These are phyloP conservation scores for Prillingera fragicola DNA, from an alignment of 1,284 basidiomycete genomes.

Conservation along the genomic window DNA sequence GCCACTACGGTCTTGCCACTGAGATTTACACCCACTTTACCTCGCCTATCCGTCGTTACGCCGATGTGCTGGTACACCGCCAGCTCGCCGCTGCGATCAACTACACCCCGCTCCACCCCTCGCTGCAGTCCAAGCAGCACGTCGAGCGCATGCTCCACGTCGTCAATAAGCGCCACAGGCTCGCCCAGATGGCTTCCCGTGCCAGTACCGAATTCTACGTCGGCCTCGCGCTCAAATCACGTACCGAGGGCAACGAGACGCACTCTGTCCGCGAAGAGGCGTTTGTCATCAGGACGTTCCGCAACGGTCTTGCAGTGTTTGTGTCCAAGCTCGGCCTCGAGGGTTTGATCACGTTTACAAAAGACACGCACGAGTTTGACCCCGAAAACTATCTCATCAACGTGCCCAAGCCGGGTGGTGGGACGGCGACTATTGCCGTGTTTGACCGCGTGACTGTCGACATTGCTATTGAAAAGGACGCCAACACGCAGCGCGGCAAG, in stretches of 20 bases:
- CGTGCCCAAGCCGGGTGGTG: constrained; percentile 54
- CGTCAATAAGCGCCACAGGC: constrained; percentile 86
- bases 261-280: constrained; percentile 63
- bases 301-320: constrained; percentile 93
- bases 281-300: constrained; percentile 89
- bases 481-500: constrained; percentile 84
- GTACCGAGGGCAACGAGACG: constrained; percentile 51
- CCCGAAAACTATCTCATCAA: constrained; percentile 83
- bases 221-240: constrained; percentile 76
- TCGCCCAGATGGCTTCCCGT: constrained; percentile 94
- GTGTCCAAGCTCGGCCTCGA: constrained; percentile 89
- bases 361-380: constrained; percentile 74
- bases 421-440: constrained; percentile 63
- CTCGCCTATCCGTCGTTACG: constrained; percentile 83
- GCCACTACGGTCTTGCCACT: constrained; percentile 93
- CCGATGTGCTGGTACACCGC: constrained; percentile 92
- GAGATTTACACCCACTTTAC: constrained; percentile 99
- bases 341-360: constrained; percentile 87
- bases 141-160: constrained; percentile 80
- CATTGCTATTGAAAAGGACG: constrained; percentile 90
- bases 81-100: constrained; percentile 88
- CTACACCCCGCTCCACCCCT: constrained; percentile 74
- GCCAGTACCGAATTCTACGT: constrained; percentile 98
- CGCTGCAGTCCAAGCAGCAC: constrained; percentile 79
- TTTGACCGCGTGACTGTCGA: constrained; percentile 89